Evolutionary conservation across 805 yeast genomes (phyloP).

Genomic region (Priceomyces melissophilus): DNA sequence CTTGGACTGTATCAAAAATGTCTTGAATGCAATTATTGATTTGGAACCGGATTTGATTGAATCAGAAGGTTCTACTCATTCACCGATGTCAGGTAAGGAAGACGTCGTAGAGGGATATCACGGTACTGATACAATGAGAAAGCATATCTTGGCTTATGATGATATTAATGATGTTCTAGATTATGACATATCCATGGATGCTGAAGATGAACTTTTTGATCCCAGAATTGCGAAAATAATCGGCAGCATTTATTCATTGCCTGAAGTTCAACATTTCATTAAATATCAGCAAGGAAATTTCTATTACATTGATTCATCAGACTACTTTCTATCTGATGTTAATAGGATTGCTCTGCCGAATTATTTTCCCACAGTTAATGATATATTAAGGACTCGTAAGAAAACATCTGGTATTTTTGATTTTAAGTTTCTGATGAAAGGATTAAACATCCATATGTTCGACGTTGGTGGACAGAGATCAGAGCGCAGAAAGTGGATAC

Average conservation of each 20-base stretch:
- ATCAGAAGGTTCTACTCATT: conserved; percentile 6
- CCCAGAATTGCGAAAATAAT: conserved; percentile 47
- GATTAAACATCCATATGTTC: conserved; percentile 43
- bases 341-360: conserved; percentile 55
- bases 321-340: conserved; percentile 67
- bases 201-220: conserved; percentile 48
- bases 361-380: conserved; percentile 72
- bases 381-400: conserved; percentile 81
- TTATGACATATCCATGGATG: conserved; percentile 51
- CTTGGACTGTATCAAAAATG: conserved; percentile 68
- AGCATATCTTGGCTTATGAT: conserved; percentile 21
- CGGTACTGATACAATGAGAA: conserved; percentile 10
- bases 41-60: conserved; percentile 41
- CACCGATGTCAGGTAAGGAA: conserved; percentile 1
- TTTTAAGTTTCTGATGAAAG: conserved; percentile 72
- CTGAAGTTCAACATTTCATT: conserved; percentile 55
- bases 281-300: conserved; percentile 63
- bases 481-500: conserved; percentile 96
- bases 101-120: conserved; percentile 11
- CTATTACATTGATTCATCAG: conserved; percentile 82
- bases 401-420: conserved; percentile 93
- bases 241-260: conserved; percentile 50
- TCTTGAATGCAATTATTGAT: conserved; percentile 63
- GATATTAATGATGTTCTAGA: conserved; percentile 45
- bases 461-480: conserved; percentile 97